Base-by-base conservation (phyloP, 176 grass and related monocot genomes). In the Avena insularis region DNA sequence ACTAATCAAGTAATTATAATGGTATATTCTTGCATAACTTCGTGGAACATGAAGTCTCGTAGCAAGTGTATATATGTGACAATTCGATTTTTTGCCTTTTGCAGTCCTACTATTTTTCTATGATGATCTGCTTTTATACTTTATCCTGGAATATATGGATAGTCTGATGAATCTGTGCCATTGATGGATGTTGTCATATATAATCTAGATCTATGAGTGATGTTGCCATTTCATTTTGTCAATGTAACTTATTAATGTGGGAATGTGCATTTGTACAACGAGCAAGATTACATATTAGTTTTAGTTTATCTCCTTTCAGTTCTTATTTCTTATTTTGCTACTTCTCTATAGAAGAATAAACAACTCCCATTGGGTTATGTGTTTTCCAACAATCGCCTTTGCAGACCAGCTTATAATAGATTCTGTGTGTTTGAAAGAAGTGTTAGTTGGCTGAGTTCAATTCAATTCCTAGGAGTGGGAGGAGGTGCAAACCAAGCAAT, bases 21-120 rank as follows among this genome's bases (percentile, higher is more conserved):
- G 91, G 94, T 40, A 40, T 96, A 88, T 83, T 75, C 73, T 15
- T 36, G 71, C 83, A 50, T 73, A 11, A 43, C 40, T 86, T 23
- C 51, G 71, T 33, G 13, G 51, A 48, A 72, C 35, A 12, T 66
- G 31, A 62, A 54, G 31, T 78, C 19, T 31, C 40, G 48, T 85
- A 43, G 62, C 48, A 78, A 79, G 14, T 40, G 2, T 49, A 45
- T 23, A 78, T 6, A 66, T 23, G 21, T 79, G 75, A 27, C 45
- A 62, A 49, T 1, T 86, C 21, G 29, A 23, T 14, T 56, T 23
- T 38, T 69, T 56, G 0, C 7, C 48, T 60, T 64, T 61, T 79
- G 25, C 23, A 85, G 21, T 62, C 49, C 49, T 50, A 50, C 56
- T 75, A 29, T 45, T 75, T 80, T 72, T 36, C 35, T 36, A 4